Conservation (phyloP, 176 grass and related monocot genomes). For the Paspalum vaginatum region DNA sequence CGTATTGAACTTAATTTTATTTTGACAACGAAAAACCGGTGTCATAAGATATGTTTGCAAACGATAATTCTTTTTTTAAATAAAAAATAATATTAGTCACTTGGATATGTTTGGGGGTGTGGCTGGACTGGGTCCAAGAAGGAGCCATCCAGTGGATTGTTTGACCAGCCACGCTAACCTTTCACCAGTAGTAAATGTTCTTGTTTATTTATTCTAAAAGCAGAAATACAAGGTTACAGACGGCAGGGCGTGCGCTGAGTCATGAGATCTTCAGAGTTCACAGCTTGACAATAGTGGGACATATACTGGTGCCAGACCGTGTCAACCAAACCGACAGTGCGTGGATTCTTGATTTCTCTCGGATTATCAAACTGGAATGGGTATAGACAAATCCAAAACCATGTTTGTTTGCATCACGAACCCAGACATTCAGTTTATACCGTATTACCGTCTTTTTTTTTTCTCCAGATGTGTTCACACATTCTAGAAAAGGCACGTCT, state of each 20-base stretch:
- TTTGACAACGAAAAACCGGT: too few species aligned
- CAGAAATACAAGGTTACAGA: neutral
- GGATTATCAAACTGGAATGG: neutral
- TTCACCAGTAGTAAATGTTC: neutral
- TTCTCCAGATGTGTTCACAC: slow-evolving; percentile 31
- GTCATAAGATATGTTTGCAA: too few species aligned
- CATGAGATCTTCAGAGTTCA: slow-evolving; percentile 16
- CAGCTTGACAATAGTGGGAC: slow-evolving; percentile 27
- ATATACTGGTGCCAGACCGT: slow-evolving; percentile 10
- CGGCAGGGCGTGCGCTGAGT: neutral
- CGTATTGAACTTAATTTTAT: neutral
- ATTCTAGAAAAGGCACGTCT: neutral
- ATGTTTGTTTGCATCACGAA: slow-evolving; percentile 39
- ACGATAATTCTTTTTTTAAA: too few species aligned
- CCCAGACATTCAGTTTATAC: neutral
- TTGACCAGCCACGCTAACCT: slow-evolving; percentile 39
- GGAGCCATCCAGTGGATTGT: neutral
- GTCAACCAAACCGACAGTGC: slow-evolving; percentile 39
- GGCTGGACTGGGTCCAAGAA: slow-evolving; percentile 26
- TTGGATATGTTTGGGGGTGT: too few species aligned
- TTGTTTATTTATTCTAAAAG: neutral
- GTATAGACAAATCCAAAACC: slow-evolving; percentile 45
- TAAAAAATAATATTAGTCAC: too few species aligned
- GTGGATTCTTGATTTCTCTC: neutral
- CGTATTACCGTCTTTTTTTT: too few species aligned